phyloP scores from a whole-genome alignment of 768 basidiomycete species.

The Leccinum olivaceopallidum region DNA sequence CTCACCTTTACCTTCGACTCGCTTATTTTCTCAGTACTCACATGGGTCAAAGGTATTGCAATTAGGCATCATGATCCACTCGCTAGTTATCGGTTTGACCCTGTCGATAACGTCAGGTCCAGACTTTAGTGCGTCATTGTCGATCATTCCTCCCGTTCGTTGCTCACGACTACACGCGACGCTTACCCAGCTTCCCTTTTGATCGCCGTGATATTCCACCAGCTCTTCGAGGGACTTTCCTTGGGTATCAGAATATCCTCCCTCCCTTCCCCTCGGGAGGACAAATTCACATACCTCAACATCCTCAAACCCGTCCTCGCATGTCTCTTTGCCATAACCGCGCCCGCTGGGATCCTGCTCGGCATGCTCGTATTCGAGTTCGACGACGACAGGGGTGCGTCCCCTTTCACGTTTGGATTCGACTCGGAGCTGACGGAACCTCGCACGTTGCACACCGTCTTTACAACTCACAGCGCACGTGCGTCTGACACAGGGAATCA shows the following conservation, averaged over 20 bases:
- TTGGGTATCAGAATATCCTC: conserved; percentile 78
- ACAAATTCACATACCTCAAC: conserved; percentile 22
- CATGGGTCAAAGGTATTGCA: conserved; percentile 60
- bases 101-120: conserved; percentile 66
- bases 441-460: not conserved
- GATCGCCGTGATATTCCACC: conserved; percentile 78
- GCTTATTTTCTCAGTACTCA: not conserved
- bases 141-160: not conserved
- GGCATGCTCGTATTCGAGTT: conserved; percentile 52
- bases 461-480: conserved; percentile 39
- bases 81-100: conserved; percentile 78
- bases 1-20: not conserved
- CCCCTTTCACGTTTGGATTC: not conserved
- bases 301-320: conserved; percentile 56
- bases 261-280: conserved; percentile 45
- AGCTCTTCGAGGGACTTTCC: conserved; percentile 82
- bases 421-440: not conserved
- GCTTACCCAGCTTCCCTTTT: conserved; percentile 58
- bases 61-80: conserved; percentile 84
- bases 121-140: conserved; percentile 61
- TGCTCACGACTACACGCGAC: conserved; percentile 1
- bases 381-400: conserved; percentile 30
- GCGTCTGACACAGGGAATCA: conserved; percentile 63
- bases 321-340: conserved; percentile 70
- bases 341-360: conserved; percentile 64